phyloP scores from a whole-genome alignment of 768 basidiomycete species.

The Melanogaster broomeanus region DNA sequence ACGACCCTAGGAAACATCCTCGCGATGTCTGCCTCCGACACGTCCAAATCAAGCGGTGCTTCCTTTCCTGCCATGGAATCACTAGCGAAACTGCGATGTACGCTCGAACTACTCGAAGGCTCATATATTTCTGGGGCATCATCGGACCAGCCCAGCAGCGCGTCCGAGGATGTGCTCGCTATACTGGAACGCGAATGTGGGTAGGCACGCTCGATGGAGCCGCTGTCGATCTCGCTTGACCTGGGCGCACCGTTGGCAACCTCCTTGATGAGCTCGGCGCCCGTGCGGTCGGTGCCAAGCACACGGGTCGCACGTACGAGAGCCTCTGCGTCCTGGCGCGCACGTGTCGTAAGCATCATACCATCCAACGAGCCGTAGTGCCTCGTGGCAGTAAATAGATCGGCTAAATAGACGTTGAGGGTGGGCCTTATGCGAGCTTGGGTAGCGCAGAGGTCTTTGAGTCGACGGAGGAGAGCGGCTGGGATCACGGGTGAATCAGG shows the following conservation, averaged over 20 bases:
- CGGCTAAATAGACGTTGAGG: conserved; percentile 65
- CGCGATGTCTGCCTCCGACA: conserved; percentile 75
- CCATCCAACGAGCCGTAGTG: conserved; percentile 72
- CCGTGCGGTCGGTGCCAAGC: conserved; percentile 60
- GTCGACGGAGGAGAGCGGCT: conserved; percentile 27
- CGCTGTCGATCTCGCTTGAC: conserved; percentile 18
- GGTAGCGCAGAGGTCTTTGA: conserved; percentile 28
- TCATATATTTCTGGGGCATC: conserved; percentile 15
- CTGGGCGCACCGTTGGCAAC: conserved; percentile 16
- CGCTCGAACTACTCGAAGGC: neutral
- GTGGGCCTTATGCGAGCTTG: conserved; percentile 49
- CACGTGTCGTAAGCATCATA: conserved; percentile 60
- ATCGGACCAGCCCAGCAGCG: conserved; percentile 18
- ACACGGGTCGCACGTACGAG: conserved; percentile 68
- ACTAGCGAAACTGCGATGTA: conserved; percentile 6
- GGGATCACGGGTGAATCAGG: conserved; percentile 31
- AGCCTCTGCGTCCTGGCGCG: conserved; percentile 64
- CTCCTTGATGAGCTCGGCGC: conserved; percentile 54
- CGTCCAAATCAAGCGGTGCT: conserved; percentile 48
- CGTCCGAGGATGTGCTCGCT: conserved; percentile 22
- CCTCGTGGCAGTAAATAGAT: conserved; percentile 73
- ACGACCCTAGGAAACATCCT: conserved; percentile 72
- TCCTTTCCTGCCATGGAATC: conserved; percentile 15
- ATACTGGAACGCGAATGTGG: conserved; percentile 16
- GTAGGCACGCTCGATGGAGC: conserved; percentile 16